A percentile compares a stretch with the other conserved stretches of the same genome.
Conservation (phyloP, 768 basidiomycete genomes). For the Mycena filopes region DNA sequence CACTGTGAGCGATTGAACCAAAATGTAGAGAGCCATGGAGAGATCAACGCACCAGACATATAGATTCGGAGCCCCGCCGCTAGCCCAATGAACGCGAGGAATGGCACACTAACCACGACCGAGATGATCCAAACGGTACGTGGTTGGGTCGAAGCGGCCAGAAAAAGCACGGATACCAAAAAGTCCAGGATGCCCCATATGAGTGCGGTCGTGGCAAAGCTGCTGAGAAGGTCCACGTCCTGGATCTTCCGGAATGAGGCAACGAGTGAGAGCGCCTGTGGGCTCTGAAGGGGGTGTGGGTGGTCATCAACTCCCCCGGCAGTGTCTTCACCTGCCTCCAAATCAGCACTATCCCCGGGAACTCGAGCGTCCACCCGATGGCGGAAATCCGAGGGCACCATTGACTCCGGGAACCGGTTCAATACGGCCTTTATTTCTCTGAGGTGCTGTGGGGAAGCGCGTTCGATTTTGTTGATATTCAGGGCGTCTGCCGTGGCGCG, state of each 20-base stretch:
- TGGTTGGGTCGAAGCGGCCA: constrained; percentile 11
- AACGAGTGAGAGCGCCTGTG: background rate
- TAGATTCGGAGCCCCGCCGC: too few relatives aligned
- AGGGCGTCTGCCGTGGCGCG: background rate
- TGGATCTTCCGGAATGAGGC: background rate
- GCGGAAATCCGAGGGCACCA: background rate
- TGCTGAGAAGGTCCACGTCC: background rate
- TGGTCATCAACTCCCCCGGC: too few relatives aligned
- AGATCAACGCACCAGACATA: too few relatives aligned
- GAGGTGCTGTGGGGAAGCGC: background rate
- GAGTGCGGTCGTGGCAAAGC: background rate
- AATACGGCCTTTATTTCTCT: background rate
- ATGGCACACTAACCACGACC: too few relatives aligned
- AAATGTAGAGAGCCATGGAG: too few relatives aligned
- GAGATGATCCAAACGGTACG: constrained; percentile 12
- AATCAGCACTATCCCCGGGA: too few relatives aligned
- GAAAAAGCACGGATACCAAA: constrained; percentile 1
- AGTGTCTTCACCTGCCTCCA: too few relatives aligned
- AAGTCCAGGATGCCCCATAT: background rate
- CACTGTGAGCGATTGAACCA: too few relatives aligned
- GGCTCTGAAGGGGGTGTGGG: too few relatives aligned
- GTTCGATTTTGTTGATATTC: constrained; percentile 4
- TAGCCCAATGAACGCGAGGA: too few relatives aligned
- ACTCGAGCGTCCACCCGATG: background rate
- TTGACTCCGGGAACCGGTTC: background rate